phyloP scores from a whole-genome alignment of 2,329 filamentous ascomycete genomes.

The Neonectria neomacrospora region DNA sequence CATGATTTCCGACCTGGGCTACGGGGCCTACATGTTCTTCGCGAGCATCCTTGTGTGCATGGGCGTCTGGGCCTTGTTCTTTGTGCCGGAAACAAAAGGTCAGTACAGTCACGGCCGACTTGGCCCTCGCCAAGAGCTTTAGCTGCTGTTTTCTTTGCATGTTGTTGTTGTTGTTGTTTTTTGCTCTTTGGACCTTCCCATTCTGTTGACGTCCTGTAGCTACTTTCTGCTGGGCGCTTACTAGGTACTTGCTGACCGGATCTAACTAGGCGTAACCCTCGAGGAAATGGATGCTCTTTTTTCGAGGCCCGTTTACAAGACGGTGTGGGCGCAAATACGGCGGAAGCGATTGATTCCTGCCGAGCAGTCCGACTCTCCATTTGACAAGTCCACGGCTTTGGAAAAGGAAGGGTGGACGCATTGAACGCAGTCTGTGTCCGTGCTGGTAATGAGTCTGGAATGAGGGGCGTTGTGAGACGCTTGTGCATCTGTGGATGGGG shows the following conservation, averaged over 20 bases:
- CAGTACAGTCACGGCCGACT: constrained; percentile 15
- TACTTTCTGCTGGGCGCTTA: background rate
- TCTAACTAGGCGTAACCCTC: constrained; percentile 52
- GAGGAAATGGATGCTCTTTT: constrained; percentile 59
- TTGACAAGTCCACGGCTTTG: constrained; percentile 34
- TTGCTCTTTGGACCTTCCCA: background rate
- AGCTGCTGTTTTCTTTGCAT: background rate
- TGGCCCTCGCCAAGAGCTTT: background rate
- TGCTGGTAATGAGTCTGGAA: background rate
- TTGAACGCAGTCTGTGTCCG: background rate
- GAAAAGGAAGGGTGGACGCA: constrained; percentile 35
- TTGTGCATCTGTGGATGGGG: too few relatives aligned
- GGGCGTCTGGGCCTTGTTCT: constrained; percentile 60
- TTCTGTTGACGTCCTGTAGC: background rate
- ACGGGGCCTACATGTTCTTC: constrained; percentile 66
- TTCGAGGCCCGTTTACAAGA: constrained; percentile 45
- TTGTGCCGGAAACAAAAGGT: constrained; percentile 64
- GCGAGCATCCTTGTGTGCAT: constrained; percentile 57
- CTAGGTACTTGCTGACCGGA: constrained; percentile 17
- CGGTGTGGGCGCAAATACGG: constrained; percentile 46
- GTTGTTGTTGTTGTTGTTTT: background rate
- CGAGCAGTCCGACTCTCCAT: constrained; percentile 37
- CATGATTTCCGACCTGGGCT: constrained; percentile 55
- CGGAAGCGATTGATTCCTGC: constrained; percentile 31
- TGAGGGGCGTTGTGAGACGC: background rate